Base-by-base conservation (phyloP, 2,329 filamentous ascomycete species). In the Fusarium lateritium region DNA sequence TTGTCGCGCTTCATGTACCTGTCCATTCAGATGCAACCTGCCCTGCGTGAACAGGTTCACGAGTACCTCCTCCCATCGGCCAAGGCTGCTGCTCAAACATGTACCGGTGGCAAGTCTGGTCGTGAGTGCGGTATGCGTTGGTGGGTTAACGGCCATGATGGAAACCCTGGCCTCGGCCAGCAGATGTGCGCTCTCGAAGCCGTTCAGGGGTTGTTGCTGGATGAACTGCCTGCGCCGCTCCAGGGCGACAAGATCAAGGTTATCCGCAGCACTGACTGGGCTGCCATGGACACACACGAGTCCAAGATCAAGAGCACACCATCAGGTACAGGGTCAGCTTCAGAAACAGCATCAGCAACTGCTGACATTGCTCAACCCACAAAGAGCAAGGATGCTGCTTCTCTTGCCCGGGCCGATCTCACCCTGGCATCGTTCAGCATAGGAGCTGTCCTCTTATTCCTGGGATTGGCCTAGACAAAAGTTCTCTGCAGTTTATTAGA, bases 131-230 rank as follows among this genome's bases (percentile, higher is more conserved):
- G 89, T n/a, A 80, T 86, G 73, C 86, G 84, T 74, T 92, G 89
- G 89, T 90, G 89, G 63, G 79, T 82, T 2, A 84, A 83, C 39
- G 84, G 82, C 2, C 89, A 83, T 64, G 89, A 91, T 71, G 84
- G 83, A 38, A 80, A 77, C 24, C 76, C 80, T 1, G 88, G 88
- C 4, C 81, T 91, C 7, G 89, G 89, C 6, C 86, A 90, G 77
- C 85, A 91, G 75, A 88, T 91, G 87, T 86, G 84, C 56, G 89
- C 88, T 2, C 82, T 91, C 50, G 89, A 91, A 78, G 83, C 84
- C 2, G 81, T 91, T 17, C 89, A 91, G 74, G 88, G 88, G 5
- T 79, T 90, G 5, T 78, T 92, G 49, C 79, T 82, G 15, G 72
- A 78, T 15, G 71, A 80, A 7, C 79, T 83, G 2, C 62, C 75